Evolutionary conservation across 768 basidiomycete genomes (phyloP).

Genomic region (Lactarius sanguifluus): DNA sequence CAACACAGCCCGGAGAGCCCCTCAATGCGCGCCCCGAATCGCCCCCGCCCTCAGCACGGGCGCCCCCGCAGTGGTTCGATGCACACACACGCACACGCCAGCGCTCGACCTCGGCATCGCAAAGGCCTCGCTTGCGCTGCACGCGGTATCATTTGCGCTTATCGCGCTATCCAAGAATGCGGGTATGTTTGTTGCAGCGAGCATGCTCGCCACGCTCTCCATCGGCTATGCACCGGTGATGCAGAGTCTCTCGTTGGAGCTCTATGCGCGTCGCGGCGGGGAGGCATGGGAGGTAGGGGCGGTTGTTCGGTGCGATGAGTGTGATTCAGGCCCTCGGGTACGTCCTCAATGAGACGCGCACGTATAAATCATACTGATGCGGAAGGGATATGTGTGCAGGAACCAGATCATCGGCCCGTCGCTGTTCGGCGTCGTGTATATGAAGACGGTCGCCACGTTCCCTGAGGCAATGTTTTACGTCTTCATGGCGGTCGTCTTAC

Average conservation of each 20-base stretch:
- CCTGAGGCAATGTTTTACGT: conserved; percentile 71
- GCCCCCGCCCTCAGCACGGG: neutral
- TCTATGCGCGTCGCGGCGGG: conserved; percentile 56
- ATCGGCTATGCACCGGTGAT: conserved; percentile 63
- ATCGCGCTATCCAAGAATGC: conserved; percentile 47
- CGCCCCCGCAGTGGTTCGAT: conserved; percentile 12
- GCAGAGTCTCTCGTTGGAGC: conserved; percentile 69
- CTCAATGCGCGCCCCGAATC: conserved; percentile 27
- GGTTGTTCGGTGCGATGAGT: conserved; percentile 77
- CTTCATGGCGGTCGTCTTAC: conserved; percentile 40
- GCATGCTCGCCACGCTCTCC: conserved; percentile 55
- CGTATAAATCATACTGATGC: conserved; percentile 1
- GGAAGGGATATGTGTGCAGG: conserved; percentile 35
- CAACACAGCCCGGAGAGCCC: conserved; percentile 31
- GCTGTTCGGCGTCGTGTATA: conserved; percentile 69
- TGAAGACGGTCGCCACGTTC: conserved; percentile 65
- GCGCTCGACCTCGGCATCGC: conserved; percentile 71
- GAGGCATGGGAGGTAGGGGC: conserved; percentile 55
- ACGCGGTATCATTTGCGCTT: conserved; percentile 43
- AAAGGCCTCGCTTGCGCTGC: conserved; percentile 50
- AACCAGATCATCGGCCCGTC: conserved; percentile 68
- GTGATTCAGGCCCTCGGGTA: conserved; percentile 71
- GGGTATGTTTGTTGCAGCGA: conserved; percentile 50
- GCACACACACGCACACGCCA: conserved; percentile 36
- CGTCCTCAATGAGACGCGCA: conserved; percentile 19